phyloP scores from a whole-genome alignment of 2,329 filamentous ascomycete genomes.

The Penicillium sp. region DNA sequence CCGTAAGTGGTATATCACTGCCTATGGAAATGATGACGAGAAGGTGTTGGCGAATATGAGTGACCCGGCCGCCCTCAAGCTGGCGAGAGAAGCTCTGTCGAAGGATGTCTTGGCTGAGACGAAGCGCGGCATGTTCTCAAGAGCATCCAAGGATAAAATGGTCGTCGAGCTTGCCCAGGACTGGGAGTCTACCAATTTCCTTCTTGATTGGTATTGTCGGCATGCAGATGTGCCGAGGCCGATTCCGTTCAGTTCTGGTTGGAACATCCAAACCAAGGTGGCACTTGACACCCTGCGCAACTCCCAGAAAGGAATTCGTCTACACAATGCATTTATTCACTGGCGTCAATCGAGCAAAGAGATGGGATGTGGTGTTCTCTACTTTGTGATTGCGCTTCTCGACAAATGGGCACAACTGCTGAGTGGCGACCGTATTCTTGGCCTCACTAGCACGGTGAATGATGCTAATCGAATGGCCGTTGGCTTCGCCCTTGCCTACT shows the following conservation, averaged over 20 bases:
- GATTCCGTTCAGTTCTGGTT: conserved; percentile 55
- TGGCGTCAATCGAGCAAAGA: conserved; percentile 58
- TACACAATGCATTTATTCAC: conserved; percentile 58
- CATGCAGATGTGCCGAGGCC: conserved; percentile 49
- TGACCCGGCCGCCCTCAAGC: conserved; percentile 49
- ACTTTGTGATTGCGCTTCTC: conserved; percentile 55
- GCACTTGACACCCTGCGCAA: conserved; percentile 53
- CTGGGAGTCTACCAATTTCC: conserved; percentile 54
- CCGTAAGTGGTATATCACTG: conserved; percentile 40
- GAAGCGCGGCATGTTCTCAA: conserved; percentile 44
- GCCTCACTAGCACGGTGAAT: conserved; percentile 37
- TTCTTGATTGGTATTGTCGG: conserved; percentile 55
- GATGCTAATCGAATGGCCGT: conserved; percentile 47
- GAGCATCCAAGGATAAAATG: conserved; percentile 45
- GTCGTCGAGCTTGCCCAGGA: conserved; percentile 52
- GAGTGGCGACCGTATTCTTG: conserved; percentile 44
- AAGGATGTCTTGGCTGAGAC: conserved; percentile 48
- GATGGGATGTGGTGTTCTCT: conserved; percentile 54
- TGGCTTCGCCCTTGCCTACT: conserved; percentile 58
- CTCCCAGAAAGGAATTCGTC: conserved; percentile 53
- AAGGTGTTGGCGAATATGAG: conserved; percentile 47
- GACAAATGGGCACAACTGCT: conserved; percentile 55
- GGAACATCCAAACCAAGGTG: conserved; percentile 58
- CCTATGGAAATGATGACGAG: conserved; percentile 32
- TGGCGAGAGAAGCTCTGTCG: conserved; percentile 48